Conservation (phyloP, 257 asterid species). For the Solanum infundibuliforme region DNA sequence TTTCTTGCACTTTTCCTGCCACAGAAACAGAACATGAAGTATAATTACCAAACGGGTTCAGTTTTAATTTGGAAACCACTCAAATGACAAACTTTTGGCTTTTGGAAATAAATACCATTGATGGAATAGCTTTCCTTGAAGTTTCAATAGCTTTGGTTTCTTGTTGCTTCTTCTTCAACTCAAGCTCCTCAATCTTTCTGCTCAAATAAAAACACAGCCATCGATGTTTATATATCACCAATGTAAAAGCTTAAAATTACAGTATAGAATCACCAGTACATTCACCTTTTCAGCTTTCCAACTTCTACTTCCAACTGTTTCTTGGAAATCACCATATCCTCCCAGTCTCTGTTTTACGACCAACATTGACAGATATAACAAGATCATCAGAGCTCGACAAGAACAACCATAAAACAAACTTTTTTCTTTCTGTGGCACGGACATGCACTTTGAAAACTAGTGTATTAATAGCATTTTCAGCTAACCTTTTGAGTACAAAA, state of each 20-base stretch:
- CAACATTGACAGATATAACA: neutral
- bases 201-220: neutral
- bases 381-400: neutral
- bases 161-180: constrained; percentile 20
- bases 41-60: neutral
- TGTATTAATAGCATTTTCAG: neutral
- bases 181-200: constrained; percentile 52
- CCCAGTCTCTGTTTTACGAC: constrained; percentile 30
- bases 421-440: neutral
- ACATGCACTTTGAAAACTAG: neutral
- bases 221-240: neutral
- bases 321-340: constrained; percentile 33
- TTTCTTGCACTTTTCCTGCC: constrained; percentile 63
- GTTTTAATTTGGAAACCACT: constrained; percentile 6
- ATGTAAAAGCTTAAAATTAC: neutral
- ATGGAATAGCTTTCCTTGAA: neutral
- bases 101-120: neutral
- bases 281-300: constrained; percentile 47
- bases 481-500: constrained; percentile 47
- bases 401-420: neutral
- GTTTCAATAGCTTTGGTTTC: constrained; percentile 27
- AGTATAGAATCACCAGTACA: neutral
- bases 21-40: constrained; percentile 6
- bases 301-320: constrained; percentile 57
- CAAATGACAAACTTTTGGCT: constrained; percentile 18